Percentiles rank a stretch among this genome's conserved stretches.
These are phyloP conservation scores for Suillus cothurnatus DNA, from an alignment of 768 basidiomycete genomes.

Conservation along the genomic window DNA sequence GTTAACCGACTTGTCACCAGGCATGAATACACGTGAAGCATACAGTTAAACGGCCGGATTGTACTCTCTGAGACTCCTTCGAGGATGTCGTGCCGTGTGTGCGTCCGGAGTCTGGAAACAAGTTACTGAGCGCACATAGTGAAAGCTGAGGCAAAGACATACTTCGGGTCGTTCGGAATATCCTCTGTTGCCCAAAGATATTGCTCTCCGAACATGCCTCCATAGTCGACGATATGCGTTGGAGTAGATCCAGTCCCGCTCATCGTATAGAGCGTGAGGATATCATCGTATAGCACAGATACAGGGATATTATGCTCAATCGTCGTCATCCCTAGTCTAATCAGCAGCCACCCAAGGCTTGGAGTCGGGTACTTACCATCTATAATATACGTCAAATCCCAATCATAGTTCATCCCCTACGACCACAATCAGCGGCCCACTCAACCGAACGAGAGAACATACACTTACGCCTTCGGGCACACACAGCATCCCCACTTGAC, in stretches of 20 bases:
- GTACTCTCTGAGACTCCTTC: constrained; percentile 63
- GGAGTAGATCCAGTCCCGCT: constrained; percentile 77
- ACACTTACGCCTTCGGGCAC: constrained; percentile 65
- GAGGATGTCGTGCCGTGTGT: constrained; percentile 65
- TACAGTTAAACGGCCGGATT: constrained; percentile 60
- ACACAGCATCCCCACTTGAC: constrained; percentile 66
- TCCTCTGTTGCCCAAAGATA: constrained; percentile 66
- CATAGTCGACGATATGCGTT: constrained; percentile 78
- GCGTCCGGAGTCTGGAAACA: constrained; percentile 55
- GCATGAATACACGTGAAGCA: constrained; percentile 18
- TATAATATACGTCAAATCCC: constrained; percentile 79
- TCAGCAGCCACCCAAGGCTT: constrained; percentile 2
- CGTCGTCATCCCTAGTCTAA: constrained; percentile 66
- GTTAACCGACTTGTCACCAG: neutral
- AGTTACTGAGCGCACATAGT: neutral
- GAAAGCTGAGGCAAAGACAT: constrained; percentile 15
- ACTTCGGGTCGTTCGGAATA: constrained; percentile 72
- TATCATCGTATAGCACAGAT: constrained; percentile 65
- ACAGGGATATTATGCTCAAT: constrained; percentile 72
- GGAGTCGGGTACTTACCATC: constrained; percentile 50
- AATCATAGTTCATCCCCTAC: constrained; percentile 75
- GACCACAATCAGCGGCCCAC: neutral
- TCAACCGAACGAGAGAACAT: neutral
- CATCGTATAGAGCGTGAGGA: constrained; percentile 58
- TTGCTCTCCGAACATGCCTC: constrained; percentile 71